phyloP scores from a whole-genome alignment of 768 basidiomycete genomes.

The Termitomyces bulborhizus region DNA sequence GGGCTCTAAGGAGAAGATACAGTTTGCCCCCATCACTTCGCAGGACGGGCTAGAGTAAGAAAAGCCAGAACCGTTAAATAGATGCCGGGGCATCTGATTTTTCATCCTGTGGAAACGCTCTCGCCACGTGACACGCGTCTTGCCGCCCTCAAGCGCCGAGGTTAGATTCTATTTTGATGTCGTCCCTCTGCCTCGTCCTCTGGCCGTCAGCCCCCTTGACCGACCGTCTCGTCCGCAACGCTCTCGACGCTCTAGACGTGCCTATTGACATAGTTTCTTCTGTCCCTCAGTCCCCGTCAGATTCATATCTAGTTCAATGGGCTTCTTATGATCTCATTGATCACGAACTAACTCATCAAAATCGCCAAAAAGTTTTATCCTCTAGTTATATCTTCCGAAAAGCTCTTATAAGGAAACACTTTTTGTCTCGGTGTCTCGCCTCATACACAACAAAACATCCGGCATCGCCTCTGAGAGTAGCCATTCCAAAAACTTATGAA shows the following conservation, averaged over 20 bases:
- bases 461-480: conserved; percentile 43
- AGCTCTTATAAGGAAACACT: conserved; percentile 92
- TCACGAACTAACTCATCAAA: conserved; percentile 59
- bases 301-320: conserved; percentile 58
- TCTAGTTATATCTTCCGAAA: conserved; percentile 90
- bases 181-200: conserved; percentile 21
- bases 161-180: neutral
- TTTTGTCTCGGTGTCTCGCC: conserved; percentile 68
- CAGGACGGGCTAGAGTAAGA: conserved; percentile 3
- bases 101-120: neutral
- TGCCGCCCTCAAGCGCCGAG: no score
- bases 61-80: neutral
- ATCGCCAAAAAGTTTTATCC: conserved; percentile 49
- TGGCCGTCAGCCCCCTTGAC: conserved; percentile 50
- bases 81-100: conserved; percentile 5
- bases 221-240: conserved; percentile 35
- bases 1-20: conserved; percentile 69
- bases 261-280: conserved; percentile 16
- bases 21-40: conserved; percentile 41
- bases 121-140: conserved; percentile 7
- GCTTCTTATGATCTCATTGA: conserved; percentile 84
- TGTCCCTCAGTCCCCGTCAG: conserved; percentile 5
- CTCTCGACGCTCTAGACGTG: conserved; percentile 23
- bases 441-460: conserved; percentile 70
- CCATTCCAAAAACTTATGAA: conserved; percentile 73